phyloP scores from a whole-genome alignment of 768 basidiomycete species.

The Kockovaella imperatae region DNA sequence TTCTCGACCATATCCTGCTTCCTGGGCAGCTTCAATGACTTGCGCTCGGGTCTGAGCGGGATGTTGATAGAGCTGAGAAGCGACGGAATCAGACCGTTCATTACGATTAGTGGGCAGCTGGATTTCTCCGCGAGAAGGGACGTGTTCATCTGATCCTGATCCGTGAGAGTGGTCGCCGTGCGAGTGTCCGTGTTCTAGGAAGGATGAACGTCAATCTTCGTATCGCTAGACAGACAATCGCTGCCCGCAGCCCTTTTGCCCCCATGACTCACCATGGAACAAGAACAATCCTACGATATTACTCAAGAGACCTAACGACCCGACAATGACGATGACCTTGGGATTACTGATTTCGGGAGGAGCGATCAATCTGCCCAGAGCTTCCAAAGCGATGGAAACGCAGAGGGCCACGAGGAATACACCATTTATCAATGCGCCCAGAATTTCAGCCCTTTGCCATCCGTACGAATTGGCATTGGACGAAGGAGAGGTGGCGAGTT shows the following conservation, averaged over 20 bases:
- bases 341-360: constrained; percentile 83
- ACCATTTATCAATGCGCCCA: constrained; percentile 90
- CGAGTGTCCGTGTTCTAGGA: constrained; percentile 59
- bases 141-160: too few relatives aligned
- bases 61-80: constrained; percentile 61
- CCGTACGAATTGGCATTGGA: constrained; percentile 79
- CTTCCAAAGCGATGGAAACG: constrained; percentile 90
- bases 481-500: constrained; percentile 47
- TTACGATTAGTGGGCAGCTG: constrained; percentile 18
- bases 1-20: constrained; percentile 50
- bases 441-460: constrained; percentile 97
- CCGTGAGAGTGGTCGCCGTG: constrained; percentile 49
- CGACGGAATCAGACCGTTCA: constrained; percentile 40
- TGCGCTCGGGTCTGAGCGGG: constrained; percentile 49
- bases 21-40: constrained; percentile 67
- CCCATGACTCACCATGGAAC: constrained; percentile 69
- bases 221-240: too few relatives aligned
- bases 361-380: constrained; percentile 79
- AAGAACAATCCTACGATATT: constrained; percentile 89
- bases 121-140: too few relatives aligned
- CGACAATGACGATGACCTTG: constrained; percentile 79
- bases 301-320: constrained; percentile 75
- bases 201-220: too few relatives aligned
- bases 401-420: constrained; percentile 94
- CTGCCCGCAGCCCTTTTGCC: too few relatives aligned